A percentile compares a stretch with the other conserved stretches of the same genome.
phyloP scores from a whole-genome alignment of 192 early-diverging fungal species.

The Allomyces macrogynus region DNA sequence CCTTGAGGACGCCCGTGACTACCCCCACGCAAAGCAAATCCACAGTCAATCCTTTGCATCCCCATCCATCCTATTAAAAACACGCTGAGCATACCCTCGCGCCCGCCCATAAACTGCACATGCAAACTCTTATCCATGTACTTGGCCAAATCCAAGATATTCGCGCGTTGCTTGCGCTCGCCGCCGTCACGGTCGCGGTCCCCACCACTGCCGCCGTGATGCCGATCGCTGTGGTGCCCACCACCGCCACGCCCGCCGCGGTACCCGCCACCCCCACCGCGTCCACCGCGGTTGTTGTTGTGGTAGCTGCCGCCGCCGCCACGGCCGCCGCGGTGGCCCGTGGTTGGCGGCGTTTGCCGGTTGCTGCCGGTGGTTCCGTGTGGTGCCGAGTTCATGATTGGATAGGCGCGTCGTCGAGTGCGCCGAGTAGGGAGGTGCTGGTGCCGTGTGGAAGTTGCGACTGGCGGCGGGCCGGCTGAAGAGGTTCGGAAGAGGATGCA shows the following conservation, averaged over 20 bases:
- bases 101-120: slow-evolving; percentile 80
- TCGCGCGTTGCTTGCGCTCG: slow-evolving; percentile 45
- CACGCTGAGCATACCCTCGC: slow-evolving; percentile 47
- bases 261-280: slow-evolving; percentile 10
- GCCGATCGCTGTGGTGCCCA: slow-evolving; percentile 23
- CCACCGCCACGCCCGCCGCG: slow-evolving; percentile 25
- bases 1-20: slow-evolving; percentile 82
- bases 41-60: neutral
- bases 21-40: neutral
- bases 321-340: too few species aligned
- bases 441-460: too few species aligned
- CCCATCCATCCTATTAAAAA: neutral
- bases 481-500: too few species aligned
- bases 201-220: slow-evolving; percentile 28
- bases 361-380: too few species aligned
- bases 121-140: slow-evolving; percentile 80
- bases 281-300: too few species aligned
- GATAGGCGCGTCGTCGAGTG: too few species aligned
- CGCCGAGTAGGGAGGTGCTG: too few species aligned
- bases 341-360: too few species aligned
- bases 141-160: slow-evolving; percentile 81
- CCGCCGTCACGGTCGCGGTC: slow-evolving; percentile 23
- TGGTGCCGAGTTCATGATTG: too few species aligned
- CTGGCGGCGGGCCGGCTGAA: too few species aligned
- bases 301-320: too few species aligned